Base-by-base conservation (phyloP, 1,284 basidiomycete genomes). In the Trichosporon ovoides region DNA sequence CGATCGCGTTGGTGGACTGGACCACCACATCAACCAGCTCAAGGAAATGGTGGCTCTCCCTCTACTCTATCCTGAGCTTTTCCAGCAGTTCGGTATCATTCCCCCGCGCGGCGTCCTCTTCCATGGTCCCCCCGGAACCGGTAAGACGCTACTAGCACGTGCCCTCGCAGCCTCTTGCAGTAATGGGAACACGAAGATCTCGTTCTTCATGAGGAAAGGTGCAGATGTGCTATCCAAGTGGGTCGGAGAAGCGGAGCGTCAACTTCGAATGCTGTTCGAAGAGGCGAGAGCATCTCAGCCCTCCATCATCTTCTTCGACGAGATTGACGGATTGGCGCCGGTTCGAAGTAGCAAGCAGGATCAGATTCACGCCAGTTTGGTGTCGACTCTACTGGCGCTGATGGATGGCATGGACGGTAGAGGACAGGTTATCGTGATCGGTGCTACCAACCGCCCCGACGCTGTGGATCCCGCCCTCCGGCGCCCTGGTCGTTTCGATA, bases 351-450 rank as follows among this genome's bases (percentile, higher is more conserved):
- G 91, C 51, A 98, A 98, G 75, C 96, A 98, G 73, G 96, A 98
- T 74, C 96, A 99, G 78, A 98, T 98, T 57, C 96, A 99, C 73
- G 95, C 96, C 0, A 93, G 89, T 46, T 93, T 99, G 64, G 96
- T 99, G 9, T 92, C 89, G 50, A 99, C 96, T 0, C 81, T 99
- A 13, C 82, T 99, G 1, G 95, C 96, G 0, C 81, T 99, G 51
- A 98, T 98, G 95, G 96, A 98, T 74, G 96, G 96, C 50, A 99
- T 99, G 96, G 96, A 99, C 66, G 95, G 95, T 1, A 85, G 96
- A 60, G 92, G 81, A 2, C 93, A 97, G 76, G 94, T 98, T 22
- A 85, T 98, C n/a, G 91, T 98, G 43, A 97, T 98, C 66, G 95
- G 96, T 31, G 96, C 96, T 1, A 99, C 96, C 10, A 99, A 99